phyloP scores from a whole-genome alignment of 2,329 filamentous ascomycete genomes.

The Albophoma yamanashiensis region DNA sequence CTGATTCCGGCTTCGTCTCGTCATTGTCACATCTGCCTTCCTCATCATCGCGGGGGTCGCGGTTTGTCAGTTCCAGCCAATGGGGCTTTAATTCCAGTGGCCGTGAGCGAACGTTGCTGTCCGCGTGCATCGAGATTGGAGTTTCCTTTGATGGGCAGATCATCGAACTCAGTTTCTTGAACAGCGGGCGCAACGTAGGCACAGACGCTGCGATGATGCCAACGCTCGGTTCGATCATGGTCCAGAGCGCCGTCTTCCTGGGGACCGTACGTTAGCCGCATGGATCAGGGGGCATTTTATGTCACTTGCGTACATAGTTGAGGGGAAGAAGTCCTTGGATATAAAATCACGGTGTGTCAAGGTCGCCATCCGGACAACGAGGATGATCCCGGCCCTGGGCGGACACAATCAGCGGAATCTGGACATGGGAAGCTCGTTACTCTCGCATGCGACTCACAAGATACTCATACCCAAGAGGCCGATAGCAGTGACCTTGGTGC shows the following conservation, averaged over 20 bases:
- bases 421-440: not conserved
- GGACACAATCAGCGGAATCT: not conserved
- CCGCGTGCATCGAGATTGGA: not conserved
- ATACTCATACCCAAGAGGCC: conserved; percentile 3
- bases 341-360: not conserved
- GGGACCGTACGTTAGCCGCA: not conserved
- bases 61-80: conserved; percentile 1
- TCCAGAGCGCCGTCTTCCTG: conserved; percentile 3
- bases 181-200: conserved; percentile 3
- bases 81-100: not conserved
- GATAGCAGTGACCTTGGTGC: conserved; percentile 2
- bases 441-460: not conserved
- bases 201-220: conserved; percentile 3
- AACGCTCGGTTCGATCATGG: conserved; percentile 3
- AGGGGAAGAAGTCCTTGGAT: not conserved
- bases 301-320: not conserved
- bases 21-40: not conserved
- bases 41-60: not conserved
- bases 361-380: conserved; percentile 2
- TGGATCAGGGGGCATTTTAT: no score
- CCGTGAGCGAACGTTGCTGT: not conserved
- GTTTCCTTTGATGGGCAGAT: not conserved
- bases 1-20: not conserved
- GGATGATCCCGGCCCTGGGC: conserved; percentile 1
- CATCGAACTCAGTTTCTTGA: not conserved